phyloP scores from a whole-genome alignment of 768 basidiomycete species.

The Podaxis sp. region DNA sequence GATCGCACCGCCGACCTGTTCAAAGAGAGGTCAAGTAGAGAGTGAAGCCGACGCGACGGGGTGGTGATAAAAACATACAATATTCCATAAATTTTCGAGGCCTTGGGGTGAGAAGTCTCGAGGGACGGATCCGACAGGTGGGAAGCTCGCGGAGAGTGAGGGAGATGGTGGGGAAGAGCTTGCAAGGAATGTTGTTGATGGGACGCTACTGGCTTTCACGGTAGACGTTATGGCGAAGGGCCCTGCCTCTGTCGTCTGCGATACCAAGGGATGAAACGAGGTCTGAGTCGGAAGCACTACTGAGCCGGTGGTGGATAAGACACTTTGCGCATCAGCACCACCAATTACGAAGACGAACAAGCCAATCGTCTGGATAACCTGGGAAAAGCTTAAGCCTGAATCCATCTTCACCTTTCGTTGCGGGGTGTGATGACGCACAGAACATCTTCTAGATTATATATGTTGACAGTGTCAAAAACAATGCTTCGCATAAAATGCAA shows the following conservation, averaged over 20 bases:
- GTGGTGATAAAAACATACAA: slow-evolving; percentile 26
- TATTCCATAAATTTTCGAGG: slow-evolving; percentile 39
- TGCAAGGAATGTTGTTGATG: background rate
- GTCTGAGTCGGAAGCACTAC: background rate
- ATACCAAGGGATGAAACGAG: background rate
- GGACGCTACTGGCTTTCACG: slow-evolving; percentile 7
- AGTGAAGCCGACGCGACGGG: background rate
- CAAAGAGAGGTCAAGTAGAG: background rate
- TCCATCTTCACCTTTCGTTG: background rate
- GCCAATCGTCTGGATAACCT: background rate
- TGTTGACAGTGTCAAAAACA: background rate
- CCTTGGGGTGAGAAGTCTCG: slow-evolving; percentile 38
- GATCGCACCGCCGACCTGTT: slow-evolving; percentile 39
- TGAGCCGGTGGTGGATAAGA: background rate
- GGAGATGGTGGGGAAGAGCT: background rate
- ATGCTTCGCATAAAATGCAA: background rate
- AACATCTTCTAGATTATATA: background rate
- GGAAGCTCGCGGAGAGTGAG: slow-evolving; percentile 26
- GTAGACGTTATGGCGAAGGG: slow-evolving; percentile 10
- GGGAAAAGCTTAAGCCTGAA: background rate
- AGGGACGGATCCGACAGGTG: slow-evolving; percentile 38
- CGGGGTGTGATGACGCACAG: background rate
- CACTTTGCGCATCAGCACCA: background rate
- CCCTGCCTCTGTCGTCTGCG: slow-evolving; percentile 5
- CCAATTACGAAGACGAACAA: background rate